phyloP scores from a whole-genome alignment of 208 protist genomes.

The Ichthyophonus hoferi region DNA sequence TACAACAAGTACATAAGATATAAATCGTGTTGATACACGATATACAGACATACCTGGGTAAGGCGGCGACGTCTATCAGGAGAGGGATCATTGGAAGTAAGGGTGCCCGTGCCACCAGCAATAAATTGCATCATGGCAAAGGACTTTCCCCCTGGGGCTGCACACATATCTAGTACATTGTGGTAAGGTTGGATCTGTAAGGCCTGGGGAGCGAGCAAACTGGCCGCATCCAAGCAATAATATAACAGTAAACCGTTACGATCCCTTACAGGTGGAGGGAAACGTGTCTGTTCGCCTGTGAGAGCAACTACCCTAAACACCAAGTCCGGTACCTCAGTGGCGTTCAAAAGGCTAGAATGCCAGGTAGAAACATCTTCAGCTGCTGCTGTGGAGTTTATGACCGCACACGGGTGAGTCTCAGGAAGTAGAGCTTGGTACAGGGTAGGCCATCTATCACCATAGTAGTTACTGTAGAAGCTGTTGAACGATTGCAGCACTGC shows the following conservation, averaged over 20 bases:
- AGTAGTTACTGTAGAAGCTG: not conserved
- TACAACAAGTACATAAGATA: too few species aligned
- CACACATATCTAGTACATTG: constrained; percentile 78
- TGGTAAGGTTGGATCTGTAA: constrained; percentile 60
- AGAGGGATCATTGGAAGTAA: not conserved
- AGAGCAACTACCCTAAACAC: not conserved
- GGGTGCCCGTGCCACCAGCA: not conserved
- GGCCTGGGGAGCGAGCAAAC: constrained; percentile 59
- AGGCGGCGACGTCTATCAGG: not conserved
- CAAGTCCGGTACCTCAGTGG: not conserved
- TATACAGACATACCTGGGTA: not conserved
- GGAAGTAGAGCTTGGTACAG: not conserved
- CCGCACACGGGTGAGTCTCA: not conserved
- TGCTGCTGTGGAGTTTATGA: not conserved
- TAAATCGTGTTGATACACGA: too few species aligned
- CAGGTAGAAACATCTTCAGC: not conserved
- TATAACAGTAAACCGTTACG: not conserved
- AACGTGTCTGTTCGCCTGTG: not conserved
- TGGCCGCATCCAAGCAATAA: not conserved
- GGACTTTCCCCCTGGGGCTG: constrained; percentile 83
- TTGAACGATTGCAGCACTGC: not conserved
- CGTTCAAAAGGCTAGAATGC: not conserved
- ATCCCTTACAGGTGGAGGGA: not conserved
- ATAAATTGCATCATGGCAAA: not conserved
- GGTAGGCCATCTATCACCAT: not conserved